Percentiles rank a stretch among this genome's conserved stretches.
Evolutionary conservation across 2,329 filamentous ascomycete genomes (phyloP).

Genomic region (Cercospora sesami): DNA sequence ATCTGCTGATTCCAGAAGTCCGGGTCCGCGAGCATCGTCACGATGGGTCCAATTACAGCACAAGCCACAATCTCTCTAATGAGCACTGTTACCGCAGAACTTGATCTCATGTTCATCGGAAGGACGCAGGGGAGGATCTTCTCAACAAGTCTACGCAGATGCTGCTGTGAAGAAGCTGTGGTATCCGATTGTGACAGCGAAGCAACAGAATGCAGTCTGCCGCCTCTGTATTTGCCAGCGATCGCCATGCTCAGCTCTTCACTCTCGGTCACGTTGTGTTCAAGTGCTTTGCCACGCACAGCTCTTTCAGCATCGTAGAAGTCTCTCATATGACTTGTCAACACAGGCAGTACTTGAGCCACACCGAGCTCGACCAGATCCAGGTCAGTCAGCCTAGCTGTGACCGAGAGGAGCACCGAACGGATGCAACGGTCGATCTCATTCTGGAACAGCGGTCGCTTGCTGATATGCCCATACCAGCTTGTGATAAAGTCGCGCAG

Average conservation of each 20-base stretch:
- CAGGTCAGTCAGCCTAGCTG: slow-evolving; percentile 69
- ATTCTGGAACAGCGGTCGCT: slow-evolving; percentile 74
- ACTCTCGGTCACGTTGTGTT: slow-evolving; percentile 87
- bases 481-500: slow-evolving; percentile 80
- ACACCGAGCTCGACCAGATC: slow-evolving; percentile 84
- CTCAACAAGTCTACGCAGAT: slow-evolving; percentile 73
- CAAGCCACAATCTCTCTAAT: slow-evolving; percentile 90
- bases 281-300: slow-evolving; percentile 83
- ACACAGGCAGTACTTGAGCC: slow-evolving; percentile 77
- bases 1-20: slow-evolving; percentile 98
- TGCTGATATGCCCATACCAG: slow-evolving; percentile 88
- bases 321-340: slow-evolving; percentile 85
- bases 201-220: slow-evolving; percentile 82
- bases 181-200: slow-evolving; percentile 80
- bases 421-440: slow-evolving; percentile 82
- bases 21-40: slow-evolving; percentile 80
- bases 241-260: slow-evolving; percentile 95
- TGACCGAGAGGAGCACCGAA: slow-evolving; percentile 67
- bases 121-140: slow-evolving; percentile 73
- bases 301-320: slow-evolving; percentile 87
- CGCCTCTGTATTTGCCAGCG: slow-evolving; percentile 88
- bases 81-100: slow-evolving; percentile 75
- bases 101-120: slow-evolving; percentile 71
- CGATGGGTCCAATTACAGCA: slow-evolving; percentile 79
- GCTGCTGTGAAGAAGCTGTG: slow-evolving; percentile 82